phyloP scores from a whole-genome alignment of 164 flowering plant species.

The Sextonia rubra region DNA sequence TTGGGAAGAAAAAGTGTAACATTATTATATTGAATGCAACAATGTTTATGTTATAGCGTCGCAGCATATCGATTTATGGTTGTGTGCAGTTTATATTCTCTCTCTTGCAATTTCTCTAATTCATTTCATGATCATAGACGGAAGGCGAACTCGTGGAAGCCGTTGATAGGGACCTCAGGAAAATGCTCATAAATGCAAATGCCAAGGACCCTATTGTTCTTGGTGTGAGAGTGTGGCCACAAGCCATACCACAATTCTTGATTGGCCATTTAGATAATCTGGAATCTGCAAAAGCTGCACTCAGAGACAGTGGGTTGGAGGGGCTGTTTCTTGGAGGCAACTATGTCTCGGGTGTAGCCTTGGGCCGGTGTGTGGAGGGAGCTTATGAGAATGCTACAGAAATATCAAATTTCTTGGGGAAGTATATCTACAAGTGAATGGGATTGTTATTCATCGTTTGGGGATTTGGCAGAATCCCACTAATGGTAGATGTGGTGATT shows the following conservation, averaged over 20 bases:
- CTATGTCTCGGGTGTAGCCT: slow-evolving; percentile 94
- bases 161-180: slow-evolving; percentile 84
- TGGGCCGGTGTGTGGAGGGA: slow-evolving; percentile 93
- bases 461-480: background rate
- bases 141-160: slow-evolving; percentile 71
- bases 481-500: background rate
- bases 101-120: background rate
- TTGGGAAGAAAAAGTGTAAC: background rate
- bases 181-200: slow-evolving; percentile 67
- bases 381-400: slow-evolving; percentile 78
- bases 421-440: slow-evolving; percentile 25
- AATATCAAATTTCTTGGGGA: slow-evolving; percentile 49
- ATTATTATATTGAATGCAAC: background rate
- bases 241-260: slow-evolving; percentile 91
- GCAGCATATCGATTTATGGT: background rate
- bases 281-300: slow-evolving; percentile 56
- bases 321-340: slow-evolving; percentile 92
- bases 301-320: slow-evolving; percentile 42
- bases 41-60: too few species aligned
- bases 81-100: background rate
- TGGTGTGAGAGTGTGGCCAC: slow-evolving; percentile 90
- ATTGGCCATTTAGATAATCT: slow-evolving; percentile 79
- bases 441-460: background rate
- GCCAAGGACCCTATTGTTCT: slow-evolving; percentile 66
- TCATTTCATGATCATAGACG: slow-evolving; percentile 31